Conservation (phyloP, 2,329 filamentous ascomycete genomes). For the Talaromyces sp. region DNA sequence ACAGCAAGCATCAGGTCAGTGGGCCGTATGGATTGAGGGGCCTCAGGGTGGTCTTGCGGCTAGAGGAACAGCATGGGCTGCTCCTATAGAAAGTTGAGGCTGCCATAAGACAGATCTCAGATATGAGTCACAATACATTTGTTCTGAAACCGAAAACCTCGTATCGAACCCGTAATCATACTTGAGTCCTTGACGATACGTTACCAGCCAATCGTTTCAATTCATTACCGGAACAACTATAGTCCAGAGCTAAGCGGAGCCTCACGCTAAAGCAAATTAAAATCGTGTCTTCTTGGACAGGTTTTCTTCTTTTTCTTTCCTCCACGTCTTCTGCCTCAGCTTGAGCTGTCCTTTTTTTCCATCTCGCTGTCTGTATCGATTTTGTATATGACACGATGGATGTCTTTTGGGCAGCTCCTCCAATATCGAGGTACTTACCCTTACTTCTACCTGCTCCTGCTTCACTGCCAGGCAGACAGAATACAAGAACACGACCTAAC, state of each 20-base stretch:
- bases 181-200: not conserved
- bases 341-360: not conserved
- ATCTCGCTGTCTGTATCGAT: not conserved
- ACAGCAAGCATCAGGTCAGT: slow-evolving; percentile 31
- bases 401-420: slow-evolving; percentile 62
- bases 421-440: slow-evolving; percentile 59
- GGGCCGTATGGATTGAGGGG: slow-evolving; percentile 65
- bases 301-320: slow-evolving; percentile 1
- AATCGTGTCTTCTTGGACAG: slow-evolving; percentile 8
- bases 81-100: not conserved
- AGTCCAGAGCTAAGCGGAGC: slow-evolving; percentile 11
- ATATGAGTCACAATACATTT: not conserved
- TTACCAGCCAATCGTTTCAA: not conserved
- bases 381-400: slow-evolving; percentile 45
- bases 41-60: slow-evolving; percentile 61
- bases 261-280: slow-evolving; percentile 11
- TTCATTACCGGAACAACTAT: slow-evolving; percentile 10
- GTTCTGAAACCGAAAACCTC: not conserved
- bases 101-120: not conserved
- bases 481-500: slow-evolving; percentile 35
- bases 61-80: slow-evolving; percentile 49
- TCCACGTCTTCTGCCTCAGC: not conserved
- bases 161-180: not conserved
- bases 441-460: slow-evolving; percentile 8
- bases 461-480: slow-evolving; percentile 10